Base-by-base conservation (phyloP, 1,139 yeast genomes). In the Arxiozyma heterogenica region DNA sequence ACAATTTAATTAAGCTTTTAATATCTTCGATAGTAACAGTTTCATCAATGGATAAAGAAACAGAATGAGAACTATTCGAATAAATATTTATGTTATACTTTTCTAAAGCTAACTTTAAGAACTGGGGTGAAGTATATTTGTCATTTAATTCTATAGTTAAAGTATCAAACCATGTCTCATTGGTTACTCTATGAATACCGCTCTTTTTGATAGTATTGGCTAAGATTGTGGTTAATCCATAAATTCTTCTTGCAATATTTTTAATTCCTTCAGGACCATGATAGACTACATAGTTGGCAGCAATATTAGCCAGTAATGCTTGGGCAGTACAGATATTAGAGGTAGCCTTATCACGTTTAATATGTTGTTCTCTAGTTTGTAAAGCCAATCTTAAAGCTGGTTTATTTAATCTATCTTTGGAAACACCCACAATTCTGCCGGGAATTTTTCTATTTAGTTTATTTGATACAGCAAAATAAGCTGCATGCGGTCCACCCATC, bases 401-500 rank as follows among this genome's bases (percentile, higher is more conserved):
- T 61, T 87, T 83, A 42, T 97, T 97, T 57, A 90, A 75, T 66
- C 98, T 81, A 70, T 93, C 98, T 70, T 88, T 89, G 50, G 95
- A 83, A 53, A 88, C 83, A 66, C 98, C 98, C 54, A 93, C 93
- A 55, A 93, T 80, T 74, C 98, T 82, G 48, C 98, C 98, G 4
- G 98, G 98, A 70, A 93, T 89, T 71, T 91, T 91, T 70, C 98
- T 82, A 67, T 89, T 87, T 65, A 86, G 79, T 58, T 82, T 79
- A 58, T 82, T 79, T 27, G 82, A 77, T 51, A 94, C 95, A 18
- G 98, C 89, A 66, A 93, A 91, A 74, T 89, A 93, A 0, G 96
- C 98, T 52, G 98, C 98, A 70, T 93, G 98, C 6, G 98, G 98
- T 41, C 98, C 98, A 66, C 98, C 98, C 67, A 84, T 93, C 17